Percentiles rank a stretch among this genome's conserved stretches.
Conservation (phyloP, 331 rosid genomes). For the Telfairia occidentalis region DNA sequence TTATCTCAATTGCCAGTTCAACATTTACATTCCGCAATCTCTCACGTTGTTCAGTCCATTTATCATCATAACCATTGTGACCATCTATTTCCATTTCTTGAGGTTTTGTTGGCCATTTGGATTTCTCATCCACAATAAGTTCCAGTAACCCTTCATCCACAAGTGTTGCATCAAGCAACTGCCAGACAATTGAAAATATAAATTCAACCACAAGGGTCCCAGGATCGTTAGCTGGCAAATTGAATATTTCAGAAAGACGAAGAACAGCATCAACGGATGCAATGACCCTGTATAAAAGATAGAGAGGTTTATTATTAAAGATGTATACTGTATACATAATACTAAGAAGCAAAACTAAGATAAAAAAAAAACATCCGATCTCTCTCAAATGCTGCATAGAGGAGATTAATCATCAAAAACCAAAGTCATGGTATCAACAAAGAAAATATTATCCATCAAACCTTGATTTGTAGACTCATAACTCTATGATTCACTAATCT, state of each 20-base stretch:
- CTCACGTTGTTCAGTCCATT: slow-evolving; percentile 42
- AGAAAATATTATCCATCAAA: not conserved
- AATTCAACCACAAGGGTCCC: slow-evolving; percentile 78
- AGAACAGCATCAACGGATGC: slow-evolving; percentile 60
- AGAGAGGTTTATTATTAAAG: slow-evolving; percentile 22
- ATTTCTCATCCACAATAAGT: slow-evolving; percentile 47
- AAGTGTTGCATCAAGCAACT: slow-evolving; percentile 85
- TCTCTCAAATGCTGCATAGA: slow-evolving; percentile 7
- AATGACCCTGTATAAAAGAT: slow-evolving; percentile 56
- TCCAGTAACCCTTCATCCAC: slow-evolving; percentile 82
- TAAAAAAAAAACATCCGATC: not conserved
- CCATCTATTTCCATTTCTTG: slow-evolving; percentile 74
- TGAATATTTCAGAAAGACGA: slow-evolving; percentile 58
- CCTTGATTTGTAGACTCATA: not conserved
- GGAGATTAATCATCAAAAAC: not conserved
- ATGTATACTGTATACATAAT: not conserved
- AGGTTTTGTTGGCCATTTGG: slow-evolving; percentile 48
- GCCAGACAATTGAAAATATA: slow-evolving; percentile 69
- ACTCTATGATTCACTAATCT: not conserved
- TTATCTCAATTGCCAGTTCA: slow-evolving; percentile 58
- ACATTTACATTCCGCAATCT: slow-evolving; percentile 51
- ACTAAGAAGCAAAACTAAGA: slow-evolving; percentile 8
- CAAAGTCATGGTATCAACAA: not conserved
- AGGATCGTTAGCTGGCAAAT: slow-evolving; percentile 55
- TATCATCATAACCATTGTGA: slow-evolving; percentile 33